These are phyloP conservation scores for Lichtheimia ornata DNA, from an alignment of 371 early-diverging fungal species.

Conservation along the genomic window DNA sequence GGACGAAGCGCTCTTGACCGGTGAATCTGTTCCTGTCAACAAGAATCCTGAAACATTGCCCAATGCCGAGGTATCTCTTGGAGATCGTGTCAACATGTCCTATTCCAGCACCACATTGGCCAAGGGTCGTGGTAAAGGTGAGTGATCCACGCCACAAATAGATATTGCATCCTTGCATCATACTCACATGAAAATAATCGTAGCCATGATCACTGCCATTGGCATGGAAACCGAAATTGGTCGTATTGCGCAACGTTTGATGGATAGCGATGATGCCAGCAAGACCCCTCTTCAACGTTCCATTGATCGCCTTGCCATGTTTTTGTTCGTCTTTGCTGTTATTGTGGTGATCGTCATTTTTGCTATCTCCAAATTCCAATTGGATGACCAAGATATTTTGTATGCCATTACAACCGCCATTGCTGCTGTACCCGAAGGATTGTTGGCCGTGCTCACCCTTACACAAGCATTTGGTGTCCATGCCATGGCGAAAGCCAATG, in stretches of 20 bases:
- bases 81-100: slow-evolving; percentile 71
- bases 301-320: slow-evolving; percentile 67
- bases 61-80: slow-evolving; percentile 40
- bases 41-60: slow-evolving; percentile 25
- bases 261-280: slow-evolving; percentile 61
- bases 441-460: slow-evolving; percentile 87
- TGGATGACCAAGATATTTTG: slow-evolving; percentile 64
- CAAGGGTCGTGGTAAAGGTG: slow-evolving; percentile 46
- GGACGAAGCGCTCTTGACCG: slow-evolving; percentile 88
- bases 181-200: slow-evolving; percentile 60
- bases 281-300: slow-evolving; percentile 76
- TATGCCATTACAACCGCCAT: slow-evolving; percentile 88
- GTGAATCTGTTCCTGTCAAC: slow-evolving; percentile 44
- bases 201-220: slow-evolving; percentile 80
- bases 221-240: slow-evolving; percentile 94
- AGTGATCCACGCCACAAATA: slow-evolving; percentile 67
- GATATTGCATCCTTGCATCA: slow-evolving; percentile 77
- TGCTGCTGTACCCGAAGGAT: slow-evolving; percentile 95
- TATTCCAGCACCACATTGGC: slow-evolving; percentile 58
- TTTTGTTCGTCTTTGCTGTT: slow-evolving; percentile 54
- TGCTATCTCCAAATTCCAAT: slow-evolving; percentile 58
- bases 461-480: slow-evolving; percentile 93
- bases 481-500: slow-evolving; percentile 84
- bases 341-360: slow-evolving; percentile 60
- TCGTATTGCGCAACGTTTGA: slow-evolving; percentile 83